A percentile compares a stretch with the other conserved stretches of the same genome.
Evolutionary conservation across 208 protist species (phyloP).

Genomic region (Leishmania turanica): DNA sequence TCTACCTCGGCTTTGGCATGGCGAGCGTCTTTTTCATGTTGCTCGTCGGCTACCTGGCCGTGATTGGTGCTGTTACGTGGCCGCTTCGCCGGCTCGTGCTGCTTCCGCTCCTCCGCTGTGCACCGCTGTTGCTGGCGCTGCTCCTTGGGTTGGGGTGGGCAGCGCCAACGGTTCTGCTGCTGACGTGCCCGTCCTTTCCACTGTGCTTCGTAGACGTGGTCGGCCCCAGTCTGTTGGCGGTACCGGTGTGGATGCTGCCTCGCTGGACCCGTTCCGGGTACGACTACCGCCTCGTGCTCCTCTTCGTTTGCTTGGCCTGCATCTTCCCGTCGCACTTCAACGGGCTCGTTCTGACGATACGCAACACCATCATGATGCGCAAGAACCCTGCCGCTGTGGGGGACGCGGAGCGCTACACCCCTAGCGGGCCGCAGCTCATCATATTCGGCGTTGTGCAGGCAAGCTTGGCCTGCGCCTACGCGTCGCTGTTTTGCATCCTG

Average conservation of each 20-base stretch:
- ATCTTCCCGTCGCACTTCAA: slow-evolving; percentile 67
- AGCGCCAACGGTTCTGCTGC: slow-evolving; percentile 39
- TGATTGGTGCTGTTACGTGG: slow-evolving; percentile 22
- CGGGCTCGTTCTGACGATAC: slow-evolving; percentile 54
- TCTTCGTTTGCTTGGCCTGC: slow-evolving; percentile 21
- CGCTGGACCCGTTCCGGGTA: slow-evolving; percentile 27
- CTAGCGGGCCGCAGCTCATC: slow-evolving; percentile 32
- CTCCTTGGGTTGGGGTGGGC: slow-evolving; percentile 46
- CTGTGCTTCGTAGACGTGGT: slow-evolving; percentile 48
- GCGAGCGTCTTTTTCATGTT: slow-evolving; percentile 32
- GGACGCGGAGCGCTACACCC: slow-evolving; percentile 53
- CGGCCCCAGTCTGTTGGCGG: slow-evolving; percentile 31
- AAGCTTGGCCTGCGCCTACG: slow-evolving; percentile 35
- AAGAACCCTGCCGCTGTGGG: slow-evolving; percentile 27
- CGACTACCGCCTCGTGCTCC: slow-evolving; percentile 35
- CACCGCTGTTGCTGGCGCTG: slow-evolving; percentile 2
- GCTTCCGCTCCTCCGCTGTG: slow-evolving; percentile 23
- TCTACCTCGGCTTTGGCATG: slow-evolving; percentile 51
- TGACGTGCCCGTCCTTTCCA: slow-evolving; percentile 40
- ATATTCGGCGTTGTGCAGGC: slow-evolving; percentile 47
- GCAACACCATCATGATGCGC: slow-evolving; percentile 62
- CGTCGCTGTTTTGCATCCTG: slow-evolving; percentile 39
- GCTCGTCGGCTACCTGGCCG: slow-evolving; percentile 22
- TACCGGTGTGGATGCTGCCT: slow-evolving; percentile 47
- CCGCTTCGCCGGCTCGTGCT: slow-evolving; percentile 34